phyloP scores from a whole-genome alignment of 106 monocot genomes.

The Chionographis japonica region DNA sequence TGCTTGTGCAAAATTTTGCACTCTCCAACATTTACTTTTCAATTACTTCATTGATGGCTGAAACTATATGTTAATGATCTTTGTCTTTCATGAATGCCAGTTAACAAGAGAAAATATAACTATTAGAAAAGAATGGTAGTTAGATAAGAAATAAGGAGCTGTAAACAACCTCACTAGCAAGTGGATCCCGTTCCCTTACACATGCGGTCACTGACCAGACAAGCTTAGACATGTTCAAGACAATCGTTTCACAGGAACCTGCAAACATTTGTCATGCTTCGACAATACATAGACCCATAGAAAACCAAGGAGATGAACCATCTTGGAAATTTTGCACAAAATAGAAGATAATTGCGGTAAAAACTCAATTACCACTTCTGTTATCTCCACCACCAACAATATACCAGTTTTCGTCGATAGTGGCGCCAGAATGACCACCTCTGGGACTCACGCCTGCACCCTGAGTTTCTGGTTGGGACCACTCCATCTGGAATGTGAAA shows the following conservation, averaged over 20 bases:
- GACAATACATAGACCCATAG: neutral
- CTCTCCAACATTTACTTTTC: too few relatives aligned
- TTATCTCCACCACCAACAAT: slow-evolving; percentile 96
- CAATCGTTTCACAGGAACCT: slow-evolving; percentile 77
- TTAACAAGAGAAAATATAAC: neutral
- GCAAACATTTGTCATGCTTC: neutral
- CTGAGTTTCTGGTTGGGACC: slow-evolving; percentile 73
- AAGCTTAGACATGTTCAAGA: slow-evolving; percentile 78
- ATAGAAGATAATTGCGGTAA: neutral
- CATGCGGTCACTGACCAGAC: slow-evolving; percentile 62
- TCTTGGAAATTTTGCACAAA: too few relatives aligned
- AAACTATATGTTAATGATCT: too few relatives aligned
- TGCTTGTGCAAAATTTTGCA: too few relatives aligned
- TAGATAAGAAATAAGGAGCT: neutral
- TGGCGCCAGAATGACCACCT: slow-evolving; percentile 79
- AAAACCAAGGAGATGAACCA: neutral
- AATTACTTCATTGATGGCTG: too few relatives aligned
- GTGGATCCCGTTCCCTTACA: slow-evolving; percentile 58
- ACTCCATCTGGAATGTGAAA: slow-evolving; percentile 65
- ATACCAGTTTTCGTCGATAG: slow-evolving; percentile 64
- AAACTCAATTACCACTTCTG: slow-evolving; percentile 48
- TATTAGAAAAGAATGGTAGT: neutral
- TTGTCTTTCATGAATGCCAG: too few relatives aligned
- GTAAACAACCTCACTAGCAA: slow-evolving; percentile 81
- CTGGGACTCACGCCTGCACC: slow-evolving; percentile 59